A percentile compares a stretch with the other conserved stretches of the same genome.
These are phyloP conservation scores for Lactarius psammicola DNA, from an alignment of 768 basidiomycete genomes.

Conservation along the genomic window DNA sequence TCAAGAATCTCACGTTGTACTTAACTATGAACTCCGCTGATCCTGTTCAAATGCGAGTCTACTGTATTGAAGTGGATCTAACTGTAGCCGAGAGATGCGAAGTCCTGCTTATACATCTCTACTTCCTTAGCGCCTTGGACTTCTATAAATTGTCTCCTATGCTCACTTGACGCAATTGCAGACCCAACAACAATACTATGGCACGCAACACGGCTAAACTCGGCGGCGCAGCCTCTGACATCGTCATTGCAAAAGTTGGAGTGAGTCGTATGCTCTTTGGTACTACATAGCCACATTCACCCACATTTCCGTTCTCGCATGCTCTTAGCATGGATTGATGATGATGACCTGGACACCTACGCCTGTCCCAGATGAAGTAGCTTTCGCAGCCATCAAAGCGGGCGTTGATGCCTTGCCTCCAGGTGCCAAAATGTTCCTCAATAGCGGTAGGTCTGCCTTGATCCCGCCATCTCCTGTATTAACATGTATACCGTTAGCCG, in stretches of 20 bases:
- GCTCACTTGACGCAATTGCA: background rate
- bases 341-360: constrained; percentile 56
- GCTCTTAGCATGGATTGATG: constrained; percentile 50
- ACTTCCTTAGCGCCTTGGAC: background rate
- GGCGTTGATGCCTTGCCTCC: constrained; percentile 44
- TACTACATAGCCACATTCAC: background rate
- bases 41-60: too few relatives aligned
- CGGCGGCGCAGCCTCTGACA: constrained; percentile 40
- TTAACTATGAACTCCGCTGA: too few relatives aligned
- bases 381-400: constrained; percentile 60
- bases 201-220: constrained; percentile 36
- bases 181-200: constrained; percentile 30
- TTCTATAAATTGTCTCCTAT: background rate
- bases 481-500: constrained; percentile 35
- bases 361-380: constrained; percentile 53
- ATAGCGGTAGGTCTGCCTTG: constrained; percentile 41
- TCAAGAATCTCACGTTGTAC: too few relatives aligned
- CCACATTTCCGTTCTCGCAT: background rate
- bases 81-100: too few relatives aligned
- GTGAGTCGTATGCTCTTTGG: constrained; percentile 33
- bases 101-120: background rate
- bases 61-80: too few relatives aligned
- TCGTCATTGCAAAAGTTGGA: constrained; percentile 42
- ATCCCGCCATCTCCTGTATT: background rate
- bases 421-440: constrained; percentile 51